These are phyloP conservation scores for Diutina mesorugosa DNA, from an alignment of 1,139 yeast species.

Conservation along the genomic window DNA sequence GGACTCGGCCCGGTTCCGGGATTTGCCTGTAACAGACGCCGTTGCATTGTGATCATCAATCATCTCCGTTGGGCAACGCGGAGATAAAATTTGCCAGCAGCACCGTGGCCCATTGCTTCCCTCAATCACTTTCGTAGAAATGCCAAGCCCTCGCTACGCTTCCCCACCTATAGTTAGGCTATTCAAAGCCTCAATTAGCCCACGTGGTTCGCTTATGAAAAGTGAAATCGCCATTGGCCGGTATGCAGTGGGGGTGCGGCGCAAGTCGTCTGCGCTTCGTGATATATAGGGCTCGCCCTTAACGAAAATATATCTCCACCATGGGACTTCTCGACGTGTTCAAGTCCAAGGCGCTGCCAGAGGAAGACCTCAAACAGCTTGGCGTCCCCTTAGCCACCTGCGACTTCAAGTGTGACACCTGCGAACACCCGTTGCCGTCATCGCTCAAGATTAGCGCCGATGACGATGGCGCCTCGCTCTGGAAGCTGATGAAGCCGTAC, in stretches of 20 bases:
- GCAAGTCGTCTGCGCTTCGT: not conserved
- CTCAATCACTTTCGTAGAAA: no score
- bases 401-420: slow-evolving; percentile 34
- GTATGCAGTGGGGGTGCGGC: not conserved
- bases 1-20: not conserved
- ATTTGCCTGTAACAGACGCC: not conserved
- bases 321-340: slow-evolving; percentile 7
- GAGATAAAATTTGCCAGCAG: not conserved
- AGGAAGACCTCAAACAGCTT: slow-evolving; percentile 4
- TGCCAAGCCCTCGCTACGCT: not conserved
- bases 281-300: not conserved
- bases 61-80: not conserved
- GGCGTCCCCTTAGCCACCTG: slow-evolving; percentile 34
- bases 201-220: not conserved
- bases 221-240: not conserved
- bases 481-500: slow-evolving; percentile 59
- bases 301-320: not conserved
- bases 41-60: not conserved
- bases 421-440: slow-evolving; percentile 41
- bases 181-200: not conserved
- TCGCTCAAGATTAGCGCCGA: slow-evolving; percentile 38
- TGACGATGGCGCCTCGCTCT: slow-evolving; percentile 31
- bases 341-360: slow-evolving; percentile 2
- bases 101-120: not conserved
- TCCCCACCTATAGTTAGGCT: not conserved